Percentiles rank a stretch among this genome's conserved stretches.
Conservation (phyloP, 2,329 filamentous ascomycete species). For the Periconia digitata region DNA sequence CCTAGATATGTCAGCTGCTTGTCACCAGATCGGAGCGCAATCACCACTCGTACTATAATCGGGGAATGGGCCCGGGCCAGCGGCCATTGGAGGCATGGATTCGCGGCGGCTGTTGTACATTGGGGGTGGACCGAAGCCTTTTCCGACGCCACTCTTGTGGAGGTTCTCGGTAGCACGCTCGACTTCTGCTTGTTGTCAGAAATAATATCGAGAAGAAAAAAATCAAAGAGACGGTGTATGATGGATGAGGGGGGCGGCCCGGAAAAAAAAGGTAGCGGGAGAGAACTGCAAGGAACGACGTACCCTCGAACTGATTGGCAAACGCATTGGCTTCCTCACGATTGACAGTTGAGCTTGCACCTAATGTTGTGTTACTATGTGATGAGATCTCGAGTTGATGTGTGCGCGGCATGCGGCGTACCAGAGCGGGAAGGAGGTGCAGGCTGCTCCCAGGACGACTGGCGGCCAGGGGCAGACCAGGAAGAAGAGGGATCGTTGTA, state of each 20-base stretch:
- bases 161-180: conserved; percentile 95
- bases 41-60: conserved; percentile 57
- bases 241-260: too few relatives aligned
- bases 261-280: too few relatives aligned
- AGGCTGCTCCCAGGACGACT: conserved; percentile 73
- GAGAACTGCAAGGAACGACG: conserved; percentile 43
- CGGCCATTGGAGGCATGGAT: conserved; percentile 68
- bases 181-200: conserved; percentile 67
- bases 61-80: conserved; percentile 57
- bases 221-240: too few relatives aligned
- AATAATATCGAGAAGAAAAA: too few relatives aligned
- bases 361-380: conserved; percentile 50
- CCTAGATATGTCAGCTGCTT: conserved; percentile 53
- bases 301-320: conserved; percentile 87
- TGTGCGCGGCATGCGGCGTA: conserved; percentile 45
- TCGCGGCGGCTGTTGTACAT: conserved; percentile 72
- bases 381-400: conserved; percentile 4
- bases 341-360: conserved; percentile 69
- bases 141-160: conserved; percentile 78
- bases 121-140: conserved; percentile 66
- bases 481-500: conserved; percentile 68
- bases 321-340: conserved; percentile 76
- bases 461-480: conserved; percentile 61
- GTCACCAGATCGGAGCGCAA: conserved; percentile 2
- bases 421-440: conserved; percentile 72